Percentiles rank a stretch among this genome's conserved stretches.
Conservation (phyloP, 2,329 filamentous ascomycete genomes). For the Penicillium hesseltinei region DNA sequence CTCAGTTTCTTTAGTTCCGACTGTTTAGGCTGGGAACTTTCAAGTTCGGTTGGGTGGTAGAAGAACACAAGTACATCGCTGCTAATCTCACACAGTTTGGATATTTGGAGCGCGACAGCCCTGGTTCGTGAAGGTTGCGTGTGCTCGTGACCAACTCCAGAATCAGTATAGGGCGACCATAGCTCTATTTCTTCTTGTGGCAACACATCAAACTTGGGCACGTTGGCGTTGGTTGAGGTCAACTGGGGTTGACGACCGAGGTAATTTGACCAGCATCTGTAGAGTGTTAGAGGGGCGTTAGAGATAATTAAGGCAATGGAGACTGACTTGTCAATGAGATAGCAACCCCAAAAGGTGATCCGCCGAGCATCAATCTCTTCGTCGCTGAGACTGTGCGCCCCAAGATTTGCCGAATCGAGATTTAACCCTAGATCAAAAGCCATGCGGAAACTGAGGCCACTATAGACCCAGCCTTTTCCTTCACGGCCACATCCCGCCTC, state of each 20-base stretch:
- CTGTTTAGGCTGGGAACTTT: slow-evolving; percentile 67
- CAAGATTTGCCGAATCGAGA: slow-evolving; percentile 70
- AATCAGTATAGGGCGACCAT: slow-evolving; percentile 88
- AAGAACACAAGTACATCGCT: slow-evolving; percentile 86
- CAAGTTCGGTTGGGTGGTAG: slow-evolving; percentile 72
- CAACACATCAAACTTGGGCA: slow-evolving; percentile 87
- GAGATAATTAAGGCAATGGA: neutral
- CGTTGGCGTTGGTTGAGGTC: slow-evolving; percentile 73
- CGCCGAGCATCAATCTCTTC: slow-evolving; percentile 83
- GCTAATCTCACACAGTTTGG: slow-evolving; percentile 85
- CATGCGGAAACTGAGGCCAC: slow-evolving; percentile 98
- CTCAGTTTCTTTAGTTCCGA: slow-evolving; percentile 88
- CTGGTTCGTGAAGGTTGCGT: slow-evolving; percentile 80
- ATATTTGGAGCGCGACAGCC: slow-evolving; percentile 77
- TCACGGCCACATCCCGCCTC: slow-evolving; percentile 94
- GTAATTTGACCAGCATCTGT: slow-evolving; percentile 90
- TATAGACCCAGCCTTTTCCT: slow-evolving; percentile 97
- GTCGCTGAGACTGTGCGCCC: slow-evolving; percentile 65
- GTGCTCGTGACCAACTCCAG: slow-evolving; percentile 68
- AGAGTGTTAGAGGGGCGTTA: slow-evolving; percentile 14
- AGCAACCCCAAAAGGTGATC: slow-evolving; percentile 97
- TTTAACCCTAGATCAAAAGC: slow-evolving; percentile 91
- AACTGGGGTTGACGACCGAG: slow-evolving; percentile 87
- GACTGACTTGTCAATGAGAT: slow-evolving; percentile 83
- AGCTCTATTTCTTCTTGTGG: slow-evolving; percentile 79